phyloP scores from a whole-genome alignment of 768 basidiomycete species.

The Lentinula aciculospora region DNA sequence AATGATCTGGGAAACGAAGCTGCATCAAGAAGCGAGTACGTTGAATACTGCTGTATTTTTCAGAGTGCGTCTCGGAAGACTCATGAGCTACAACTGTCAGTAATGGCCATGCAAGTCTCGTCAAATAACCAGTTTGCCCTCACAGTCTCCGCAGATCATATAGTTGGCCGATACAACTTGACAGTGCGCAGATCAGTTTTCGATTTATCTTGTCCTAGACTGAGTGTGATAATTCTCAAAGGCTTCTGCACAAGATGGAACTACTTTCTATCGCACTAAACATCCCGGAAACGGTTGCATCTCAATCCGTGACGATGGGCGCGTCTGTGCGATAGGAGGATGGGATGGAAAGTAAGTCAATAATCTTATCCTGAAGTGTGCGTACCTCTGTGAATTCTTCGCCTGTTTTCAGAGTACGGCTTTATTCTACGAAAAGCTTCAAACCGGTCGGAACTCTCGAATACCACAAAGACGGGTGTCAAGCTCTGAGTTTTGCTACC shows the following conservation, averaged over 20 bases:
- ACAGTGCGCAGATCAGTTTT: conserved; percentile 24
- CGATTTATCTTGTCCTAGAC: neutral
- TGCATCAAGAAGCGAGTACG: conserved; percentile 72
- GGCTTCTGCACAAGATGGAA: neutral
- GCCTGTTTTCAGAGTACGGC: conserved; percentile 56
- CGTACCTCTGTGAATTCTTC: neutral
- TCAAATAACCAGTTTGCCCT: conserved; percentile 53
- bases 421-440: conserved; percentile 77
- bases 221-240: neutral
- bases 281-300: conserved; percentile 76
- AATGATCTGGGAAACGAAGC: conserved; percentile 54
- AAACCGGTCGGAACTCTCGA: conserved; percentile 79
- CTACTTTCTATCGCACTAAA: conserved; percentile 49
- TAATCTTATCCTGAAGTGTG: conserved; percentile 13
- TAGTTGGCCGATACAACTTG: conserved; percentile 62
- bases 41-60: conserved; percentile 5
- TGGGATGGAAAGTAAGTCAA: conserved; percentile 86
- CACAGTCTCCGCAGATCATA: conserved; percentile 83
- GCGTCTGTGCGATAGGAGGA: conserved; percentile 82
- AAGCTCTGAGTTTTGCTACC: conserved; percentile 67
- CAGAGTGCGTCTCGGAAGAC: neutral
- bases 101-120: conserved; percentile 84
- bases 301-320: conserved; percentile 69
- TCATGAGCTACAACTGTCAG: conserved; percentile 28
- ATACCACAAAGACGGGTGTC: conserved; percentile 78